These are phyloP conservation scores for Solanum chiquidenum DNA, from an alignment of 257 asterid species.

Conservation along the genomic window DNA sequence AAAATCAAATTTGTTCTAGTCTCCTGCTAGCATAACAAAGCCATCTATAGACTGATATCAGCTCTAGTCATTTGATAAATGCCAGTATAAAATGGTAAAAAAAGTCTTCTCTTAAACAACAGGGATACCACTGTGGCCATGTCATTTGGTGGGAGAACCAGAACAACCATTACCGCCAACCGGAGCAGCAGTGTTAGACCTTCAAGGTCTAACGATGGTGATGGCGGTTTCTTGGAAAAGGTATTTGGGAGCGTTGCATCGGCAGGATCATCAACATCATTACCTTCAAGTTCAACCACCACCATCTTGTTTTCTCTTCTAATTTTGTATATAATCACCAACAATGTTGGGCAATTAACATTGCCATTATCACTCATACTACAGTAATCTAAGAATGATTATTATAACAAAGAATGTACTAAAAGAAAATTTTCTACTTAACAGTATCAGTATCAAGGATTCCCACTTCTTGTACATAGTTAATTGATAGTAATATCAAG, in stretches of 20 bases:
- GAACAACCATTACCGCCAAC: slow-evolving; percentile 24
- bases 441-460: not conserved
- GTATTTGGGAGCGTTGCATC: slow-evolving; percentile 50
- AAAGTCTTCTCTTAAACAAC: not conserved
- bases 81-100: not conserved
- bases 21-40: not conserved
- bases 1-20: not conserved
- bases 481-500: not conserved
- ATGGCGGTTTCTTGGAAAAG: slow-evolving; percentile 42
- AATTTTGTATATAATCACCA: slow-evolving; percentile 33
- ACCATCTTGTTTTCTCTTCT: slow-evolving; percentile 31
- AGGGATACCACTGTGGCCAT: slow-evolving; percentile 52
- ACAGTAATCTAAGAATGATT: not conserved
- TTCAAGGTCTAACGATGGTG: slow-evolving; percentile 19
- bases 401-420: not conserved
- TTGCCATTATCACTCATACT: slow-evolving; percentile 6
- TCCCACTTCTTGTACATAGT: slow-evolving; percentile 2
- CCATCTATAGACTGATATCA: not conserved
- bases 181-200: slow-evolving; percentile 14
- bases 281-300: slow-evolving; percentile 15
- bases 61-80: not conserved
- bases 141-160: slow-evolving; percentile 43
- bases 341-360: slow-evolving; percentile 25
- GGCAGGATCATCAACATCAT: slow-evolving; percentile 24
- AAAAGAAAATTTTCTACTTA: slow-evolving; percentile 4